These are phyloP conservation scores for Hypoxylon sp. DNA, from an alignment of 2,329 filamentous ascomycete genomes.

Conservation along the genomic window DNA sequence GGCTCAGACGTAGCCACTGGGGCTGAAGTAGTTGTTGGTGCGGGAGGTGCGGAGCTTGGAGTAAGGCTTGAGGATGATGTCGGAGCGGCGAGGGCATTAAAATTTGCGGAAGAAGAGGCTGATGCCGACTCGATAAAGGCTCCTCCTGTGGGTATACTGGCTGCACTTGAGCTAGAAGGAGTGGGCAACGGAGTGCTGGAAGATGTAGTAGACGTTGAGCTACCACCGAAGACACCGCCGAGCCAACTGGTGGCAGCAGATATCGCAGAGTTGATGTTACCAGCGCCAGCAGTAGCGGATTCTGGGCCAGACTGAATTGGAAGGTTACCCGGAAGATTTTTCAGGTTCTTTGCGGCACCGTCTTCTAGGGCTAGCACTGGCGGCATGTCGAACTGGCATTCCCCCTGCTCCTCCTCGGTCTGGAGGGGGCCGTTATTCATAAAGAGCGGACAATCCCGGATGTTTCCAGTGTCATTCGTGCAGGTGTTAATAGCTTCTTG, in stretches of 20 bases:
- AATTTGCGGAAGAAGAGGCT: slow-evolving; percentile 33
- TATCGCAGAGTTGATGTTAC: slow-evolving; percentile 18
- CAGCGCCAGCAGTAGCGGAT: slow-evolving; percentile 46
- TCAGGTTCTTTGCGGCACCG: slow-evolving; percentile 54
- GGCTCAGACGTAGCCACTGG: slow-evolving; percentile 54
- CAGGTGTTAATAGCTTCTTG: slow-evolving; percentile 81
- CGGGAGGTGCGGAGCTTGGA: slow-evolving; percentile 38
- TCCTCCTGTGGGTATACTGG: slow-evolving; percentile 48
- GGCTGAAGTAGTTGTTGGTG: slow-evolving; percentile 50
- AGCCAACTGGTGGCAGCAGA: slow-evolving; percentile 45
- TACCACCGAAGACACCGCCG: slow-evolving; percentile 39
- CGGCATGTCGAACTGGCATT: slow-evolving; percentile 77
- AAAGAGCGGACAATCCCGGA: slow-evolving; percentile 84
- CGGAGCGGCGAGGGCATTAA: slow-evolving; percentile 35
- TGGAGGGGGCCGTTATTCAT: slow-evolving; percentile 67
- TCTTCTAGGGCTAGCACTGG: slow-evolving; percentile 71
- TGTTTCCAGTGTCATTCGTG: slow-evolving; percentile 77
- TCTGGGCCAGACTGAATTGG: slow-evolving; percentile 58
- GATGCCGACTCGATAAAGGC: slow-evolving; percentile 52
- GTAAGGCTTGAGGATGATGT: slow-evolving; percentile 40
- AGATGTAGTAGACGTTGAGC: slow-evolving; percentile 27
- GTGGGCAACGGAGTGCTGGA: slow-evolving; percentile 48
- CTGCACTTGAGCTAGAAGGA: slow-evolving; percentile 46
- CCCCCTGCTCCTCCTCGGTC: slow-evolving; percentile 63
- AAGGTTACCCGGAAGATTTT: slow-evolving; percentile 76